Evolutionary conservation across 1,284 basidiomycete species (phyloP), one percentile per base, ranked within the genome.

Genomic region (Melanopsichium pennsylvanicum): DNA sequence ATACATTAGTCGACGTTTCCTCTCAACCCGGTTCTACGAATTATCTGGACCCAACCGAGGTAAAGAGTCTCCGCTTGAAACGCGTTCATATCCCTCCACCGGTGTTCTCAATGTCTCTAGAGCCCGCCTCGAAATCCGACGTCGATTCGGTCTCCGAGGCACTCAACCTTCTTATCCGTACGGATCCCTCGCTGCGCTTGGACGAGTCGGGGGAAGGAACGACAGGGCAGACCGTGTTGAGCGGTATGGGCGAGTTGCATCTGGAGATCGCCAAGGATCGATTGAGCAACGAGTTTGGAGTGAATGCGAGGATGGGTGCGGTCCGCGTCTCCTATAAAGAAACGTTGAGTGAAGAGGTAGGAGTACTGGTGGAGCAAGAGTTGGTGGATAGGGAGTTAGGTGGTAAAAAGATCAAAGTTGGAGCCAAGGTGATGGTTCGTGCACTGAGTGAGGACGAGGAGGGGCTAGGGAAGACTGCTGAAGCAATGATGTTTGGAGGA

Each of bases 201-300:
- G 80, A 81, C 47, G 67, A 66, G 15, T 38, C 69, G 4, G 57
- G 59, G 1, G 61, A 51, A 10, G 46, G 52, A 4, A 68, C 63
- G 2, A 90, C 93, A 61, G 91, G 91, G 0, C 91, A 94, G 74
- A 84, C 90, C 31, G 85, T 94, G 31, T 85, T 92, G 2, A 90
- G 92, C 69, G 91, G 91, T 4, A 86, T 93, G 50, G 91, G 91
- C 12, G 87, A 90, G 32, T 84, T 94, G 23, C 91, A 94, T 78
- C 85, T 94, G 7, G 92, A 94, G 80, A 93, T 94, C 54, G 86
- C 92, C 2, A 90, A 91, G 81, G 87, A 88, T 31, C 85, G 92
- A 22, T 83, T 94, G 26, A 84, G 84, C 47, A 87, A 91, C 58
- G 92, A 93, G 81, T 94, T 90, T 87, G 85, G 87, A 23, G 90